Base-by-base conservation (phyloP, 2,329 filamentous ascomycete species). In the Epichloe baconii region DNA sequence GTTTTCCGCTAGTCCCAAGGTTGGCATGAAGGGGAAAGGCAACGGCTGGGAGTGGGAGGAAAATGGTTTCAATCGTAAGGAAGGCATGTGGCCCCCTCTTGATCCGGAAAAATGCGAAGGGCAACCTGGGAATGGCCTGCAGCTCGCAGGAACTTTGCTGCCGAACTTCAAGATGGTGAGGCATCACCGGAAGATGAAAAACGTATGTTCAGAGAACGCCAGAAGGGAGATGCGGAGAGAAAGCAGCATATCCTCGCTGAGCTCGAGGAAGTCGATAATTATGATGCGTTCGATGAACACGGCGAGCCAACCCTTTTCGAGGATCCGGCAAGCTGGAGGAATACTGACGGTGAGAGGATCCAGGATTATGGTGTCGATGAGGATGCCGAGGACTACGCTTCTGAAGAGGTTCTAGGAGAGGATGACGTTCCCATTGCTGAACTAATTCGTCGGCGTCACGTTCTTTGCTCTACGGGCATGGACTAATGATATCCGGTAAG, bases 351-450 rank as follows among this genome's bases (percentile, higher is more conserved):
- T 1, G 85, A 91, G 61, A 72, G 80, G 36, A 67, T 93, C 47
- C 73, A 77, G 42, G 87, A 93, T 59, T 93, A 83, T 61, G 87
- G 87, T 2, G 86, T 93, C 0, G 87, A 91, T 58, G 85, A 88
- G 59, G 84, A 86, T 14, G 77, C 76, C 0, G 83, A 88, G 52
- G 61, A 61, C 26, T 52, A 52, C 11, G 56, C 55, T 15, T 52
- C 49, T 11, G 54, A 55, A 8, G 43, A 55, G 3, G 60, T 61
- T 4, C 64, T 66, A 7, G 74, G 78, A 15, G 75, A 78, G 1
- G 80, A 89, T 58, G 81, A 89, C 58, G 68, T 91, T 14, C 86
- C 86, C 0, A 67, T 91, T 41, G 80, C 78, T 4, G 81, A 88
- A 61, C 59, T 91, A 14, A 66, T 89, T 44, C 70, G 78, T 46